Conservation (phyloP, 1,139 yeast genomes). For the Hyphopichia burtonii region DNA sequence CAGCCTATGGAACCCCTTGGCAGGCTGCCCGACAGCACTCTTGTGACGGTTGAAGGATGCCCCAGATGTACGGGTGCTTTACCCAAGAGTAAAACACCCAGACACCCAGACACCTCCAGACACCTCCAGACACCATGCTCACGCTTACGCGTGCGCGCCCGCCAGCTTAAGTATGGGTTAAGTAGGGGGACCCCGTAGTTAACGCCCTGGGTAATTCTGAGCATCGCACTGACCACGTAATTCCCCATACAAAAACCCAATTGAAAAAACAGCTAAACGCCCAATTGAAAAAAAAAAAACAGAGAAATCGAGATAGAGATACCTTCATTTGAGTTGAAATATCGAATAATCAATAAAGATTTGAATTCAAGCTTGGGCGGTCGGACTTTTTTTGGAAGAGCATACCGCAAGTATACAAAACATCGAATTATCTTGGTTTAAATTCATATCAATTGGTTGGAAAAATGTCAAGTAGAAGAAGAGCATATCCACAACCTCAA, state of each 20-base stretch:
- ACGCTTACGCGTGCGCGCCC: not conserved
- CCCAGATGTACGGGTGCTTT: not conserved
- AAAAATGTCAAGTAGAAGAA: conserved; percentile 43
- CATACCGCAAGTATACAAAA: too few species aligned
- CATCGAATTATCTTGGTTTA: too few species aligned
- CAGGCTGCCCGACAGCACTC: too few species aligned
- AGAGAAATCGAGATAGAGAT: not conserved
- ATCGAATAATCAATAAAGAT: too few species aligned
- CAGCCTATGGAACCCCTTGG: too few species aligned
- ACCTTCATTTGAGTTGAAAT: too few species aligned
- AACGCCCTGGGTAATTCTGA: conserved; percentile 6
- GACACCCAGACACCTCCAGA: not conserved
- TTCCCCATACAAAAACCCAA: not conserved
- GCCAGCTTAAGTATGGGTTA: too few species aligned
- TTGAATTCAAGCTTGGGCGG: too few species aligned
- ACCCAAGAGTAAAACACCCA: not conserved
- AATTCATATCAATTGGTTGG: not conserved
- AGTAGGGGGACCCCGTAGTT: not conserved
- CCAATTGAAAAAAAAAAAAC: not conserved
- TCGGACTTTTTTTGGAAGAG: too few species aligned
- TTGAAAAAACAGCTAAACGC: not conserved
- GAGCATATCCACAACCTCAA: conserved; percentile 68
- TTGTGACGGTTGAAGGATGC: too few species aligned
- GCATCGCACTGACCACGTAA: conserved; percentile 12
- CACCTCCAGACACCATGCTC: not conserved